phyloP scores from a whole-genome alignment of 2,329 filamentous ascomycete genomes.

The Fusarium citri region DNA sequence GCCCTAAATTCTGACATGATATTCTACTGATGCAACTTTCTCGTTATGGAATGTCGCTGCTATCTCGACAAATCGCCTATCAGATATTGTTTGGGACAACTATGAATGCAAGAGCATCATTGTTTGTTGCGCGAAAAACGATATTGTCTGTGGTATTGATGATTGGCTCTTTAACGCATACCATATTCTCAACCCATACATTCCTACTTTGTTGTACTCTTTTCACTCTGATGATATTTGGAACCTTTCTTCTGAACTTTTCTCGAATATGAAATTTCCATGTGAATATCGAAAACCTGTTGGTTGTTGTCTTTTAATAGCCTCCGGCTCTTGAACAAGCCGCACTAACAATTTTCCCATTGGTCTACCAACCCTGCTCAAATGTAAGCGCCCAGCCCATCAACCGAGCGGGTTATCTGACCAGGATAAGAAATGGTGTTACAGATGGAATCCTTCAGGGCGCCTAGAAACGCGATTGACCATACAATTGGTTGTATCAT shows the following conservation, averaged over 20 bases:
- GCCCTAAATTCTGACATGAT: constrained; percentile 1
- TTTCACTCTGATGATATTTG: no score
- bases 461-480: not conserved
- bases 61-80: fast-evolving
- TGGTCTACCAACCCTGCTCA: not conserved
- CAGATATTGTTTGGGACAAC: fast-evolving
- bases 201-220: no score
- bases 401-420: no score
- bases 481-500: not conserved
- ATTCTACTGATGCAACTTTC: not conserved
- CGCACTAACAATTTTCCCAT: not conserved
- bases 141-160: not conserved
- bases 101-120: not conserved
- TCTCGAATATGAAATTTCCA: fast-evolving
- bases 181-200: no score
- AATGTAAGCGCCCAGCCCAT: not conserved
- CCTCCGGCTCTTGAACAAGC: not conserved
- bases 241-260: no score
- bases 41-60: fast-evolving
- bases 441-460: not conserved
- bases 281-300: not conserved
- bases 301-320: not conserved
- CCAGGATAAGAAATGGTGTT: not conserved
- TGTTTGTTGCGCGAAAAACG: not conserved
- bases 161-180: not conserved